A percentile compares a stretch with the other conserved stretches of the same genome.
phyloP scores from a whole-genome alignment of 257 asterid genomes.

The Solanum medicagineum region DNA sequence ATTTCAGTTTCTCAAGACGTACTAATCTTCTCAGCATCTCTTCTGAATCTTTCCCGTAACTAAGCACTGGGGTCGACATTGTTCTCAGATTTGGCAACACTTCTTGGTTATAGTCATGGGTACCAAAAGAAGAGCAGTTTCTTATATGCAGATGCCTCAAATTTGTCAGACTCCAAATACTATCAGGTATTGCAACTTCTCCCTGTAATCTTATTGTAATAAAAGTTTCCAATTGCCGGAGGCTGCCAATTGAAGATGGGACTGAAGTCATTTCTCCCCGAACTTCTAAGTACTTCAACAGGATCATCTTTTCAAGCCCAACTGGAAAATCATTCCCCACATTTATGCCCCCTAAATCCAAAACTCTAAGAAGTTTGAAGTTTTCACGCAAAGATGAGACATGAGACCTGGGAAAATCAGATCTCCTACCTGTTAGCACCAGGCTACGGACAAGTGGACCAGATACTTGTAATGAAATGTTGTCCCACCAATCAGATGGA shows the following conservation, averaged over 20 bases:
- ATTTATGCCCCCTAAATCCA: background rate
- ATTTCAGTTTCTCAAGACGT: background rate
- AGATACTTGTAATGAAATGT: background rate
- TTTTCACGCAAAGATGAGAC: background rate
- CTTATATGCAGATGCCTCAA: constrained; percentile 3
- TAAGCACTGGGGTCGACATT: background rate
- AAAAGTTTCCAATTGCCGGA: background rate
- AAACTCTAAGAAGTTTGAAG: background rate
- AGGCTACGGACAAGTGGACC: background rate
- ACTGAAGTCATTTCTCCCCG: background rate
- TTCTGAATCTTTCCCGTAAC: background rate
- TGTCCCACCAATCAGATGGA: background rate
- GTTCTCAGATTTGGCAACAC: background rate
- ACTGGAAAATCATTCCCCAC: background rate
- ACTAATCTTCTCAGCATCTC: background rate
- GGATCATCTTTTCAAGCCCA: background rate
- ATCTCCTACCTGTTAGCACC: background rate
- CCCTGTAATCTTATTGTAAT: background rate
- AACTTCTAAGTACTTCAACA: background rate
- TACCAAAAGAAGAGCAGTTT: background rate
- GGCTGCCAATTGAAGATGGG: background rate
- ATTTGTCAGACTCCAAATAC: background rate
- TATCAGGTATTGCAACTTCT: background rate
- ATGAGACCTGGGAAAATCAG: background rate
- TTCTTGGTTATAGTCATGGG: background rate